Conservation (phyloP, 1,139 yeast genomes). For the Pneumocystis wakefieldiae region DNA sequence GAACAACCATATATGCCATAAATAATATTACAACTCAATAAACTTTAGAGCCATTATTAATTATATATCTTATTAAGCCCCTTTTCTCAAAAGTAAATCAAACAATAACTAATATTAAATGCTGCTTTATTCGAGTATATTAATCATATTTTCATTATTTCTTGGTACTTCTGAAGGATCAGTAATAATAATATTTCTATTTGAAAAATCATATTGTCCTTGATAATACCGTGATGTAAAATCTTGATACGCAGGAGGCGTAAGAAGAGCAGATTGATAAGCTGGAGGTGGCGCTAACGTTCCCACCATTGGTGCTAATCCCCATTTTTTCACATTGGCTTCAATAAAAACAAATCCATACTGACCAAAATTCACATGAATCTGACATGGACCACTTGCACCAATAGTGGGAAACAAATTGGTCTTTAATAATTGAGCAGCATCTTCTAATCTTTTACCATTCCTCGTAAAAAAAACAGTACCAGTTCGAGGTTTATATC, state of each 20-base stretch:
- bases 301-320: conserved; percentile 67
- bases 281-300: conserved; percentile 65
- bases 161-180: background rate
- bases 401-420: conserved; percentile 89
- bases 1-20: background rate
- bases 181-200: background rate
- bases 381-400: conserved; percentile 53
- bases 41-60: background rate
- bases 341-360: conserved; percentile 87
- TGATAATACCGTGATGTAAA: background rate
- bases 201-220: background rate
- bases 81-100: background rate
- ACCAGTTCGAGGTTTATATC: conserved; percentile 67
- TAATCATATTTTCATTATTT: background rate
- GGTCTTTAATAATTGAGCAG: conserved; percentile 45
- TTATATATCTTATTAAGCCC: background rate
- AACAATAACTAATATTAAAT: background rate
- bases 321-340: conserved; percentile 87
- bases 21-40: background rate
- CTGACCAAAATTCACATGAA: conserved; percentile 80
- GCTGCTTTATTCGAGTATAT: background rate
- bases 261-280: conserved; percentile 22
- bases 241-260: background rate
- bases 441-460: conserved; percentile 75
- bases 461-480: conserved; percentile 79